A percentile compares a stretch with the other conserved stretches of the same genome.
Conservation (phyloP, 495 filamentous ascomycete species). For the Hypomontagnella submonticulosa region DNA sequence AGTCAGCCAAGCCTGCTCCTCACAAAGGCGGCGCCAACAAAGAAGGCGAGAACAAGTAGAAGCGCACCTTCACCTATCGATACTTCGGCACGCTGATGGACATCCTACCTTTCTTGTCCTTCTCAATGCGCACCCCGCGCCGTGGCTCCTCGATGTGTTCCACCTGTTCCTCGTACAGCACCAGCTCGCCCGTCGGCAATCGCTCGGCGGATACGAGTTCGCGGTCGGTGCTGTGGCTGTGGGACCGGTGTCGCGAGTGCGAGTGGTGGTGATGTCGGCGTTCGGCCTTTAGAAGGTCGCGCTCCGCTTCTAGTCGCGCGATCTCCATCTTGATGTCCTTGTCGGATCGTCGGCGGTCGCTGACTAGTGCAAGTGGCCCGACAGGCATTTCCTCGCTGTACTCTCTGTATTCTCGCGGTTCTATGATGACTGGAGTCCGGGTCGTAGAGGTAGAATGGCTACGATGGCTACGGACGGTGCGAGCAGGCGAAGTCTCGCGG, state of each 20-base stretch:
- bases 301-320: slow-evolving; percentile 61
- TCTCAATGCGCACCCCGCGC: slow-evolving; percentile 73
- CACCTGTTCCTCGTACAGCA: slow-evolving; percentile 64
- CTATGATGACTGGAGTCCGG: slow-evolving; percentile 47
- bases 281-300: slow-evolving; percentile 46
- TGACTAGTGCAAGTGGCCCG: slow-evolving; percentile 65
- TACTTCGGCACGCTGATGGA: slow-evolving; percentile 70
- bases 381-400: slow-evolving; percentile 62
- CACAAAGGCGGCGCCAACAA: background rate
- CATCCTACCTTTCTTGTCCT: slow-evolving; percentile 89
- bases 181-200: slow-evolving; percentile 61
- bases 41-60: slow-evolving; percentile 32
- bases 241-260: slow-evolving; percentile 38
- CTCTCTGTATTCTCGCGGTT: slow-evolving; percentile 46
- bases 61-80: slow-evolving; percentile 58
- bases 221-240: slow-evolving; percentile 51
- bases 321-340: slow-evolving; percentile 70
- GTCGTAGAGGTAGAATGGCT: slow-evolving; percentile 44
- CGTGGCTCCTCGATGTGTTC: slow-evolving; percentile 64
- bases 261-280: slow-evolving; percentile 40
- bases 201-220: slow-evolving; percentile 61
- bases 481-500: slow-evolving; percentile 55
- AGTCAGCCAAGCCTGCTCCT: slow-evolving; percentile 35
- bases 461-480: slow-evolving; percentile 45
- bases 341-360: slow-evolving; percentile 56